phyloP scores from a whole-genome alignment of 345 rosid genomes.

The Salix suchowensis region DNA sequence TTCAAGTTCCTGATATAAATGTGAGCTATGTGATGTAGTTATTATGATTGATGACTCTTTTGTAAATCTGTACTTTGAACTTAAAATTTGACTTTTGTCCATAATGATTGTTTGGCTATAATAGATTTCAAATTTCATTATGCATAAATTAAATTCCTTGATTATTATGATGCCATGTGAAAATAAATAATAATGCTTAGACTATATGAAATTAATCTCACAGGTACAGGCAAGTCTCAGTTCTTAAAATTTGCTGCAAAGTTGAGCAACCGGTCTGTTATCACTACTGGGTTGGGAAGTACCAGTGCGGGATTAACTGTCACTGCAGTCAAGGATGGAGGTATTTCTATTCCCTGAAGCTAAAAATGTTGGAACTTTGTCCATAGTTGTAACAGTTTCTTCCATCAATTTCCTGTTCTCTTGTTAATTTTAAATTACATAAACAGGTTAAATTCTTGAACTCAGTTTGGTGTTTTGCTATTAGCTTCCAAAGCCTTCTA shows the following conservation, averaged over 20 bases:
- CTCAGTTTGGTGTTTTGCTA: not conserved
- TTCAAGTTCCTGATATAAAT: not conserved
- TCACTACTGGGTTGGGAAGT: constrained; percentile 94
- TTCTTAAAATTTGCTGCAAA: constrained; percentile 96
- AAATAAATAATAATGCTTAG: not conserved
- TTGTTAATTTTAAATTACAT: not conserved
- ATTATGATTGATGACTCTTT: not conserved
- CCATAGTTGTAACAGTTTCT: not conserved
- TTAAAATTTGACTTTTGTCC: not conserved
- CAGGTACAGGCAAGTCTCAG: constrained; percentile 97
- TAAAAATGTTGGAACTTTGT: constrained; percentile 1
- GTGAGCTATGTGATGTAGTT: not conserved
- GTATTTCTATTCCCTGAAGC: constrained; percentile 27
- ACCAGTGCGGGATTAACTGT: constrained; percentile 98
- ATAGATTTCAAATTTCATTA: not conserved
- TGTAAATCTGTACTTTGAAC: not conserved
- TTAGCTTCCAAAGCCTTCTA: not conserved
- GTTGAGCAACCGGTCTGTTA: constrained; percentile 83
- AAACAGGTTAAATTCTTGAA: not conserved
- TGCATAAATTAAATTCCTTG: not conserved
- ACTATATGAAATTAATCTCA: constrained; percentile 10
- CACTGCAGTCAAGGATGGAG: constrained; percentile 96
- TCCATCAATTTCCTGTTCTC: not conserved
- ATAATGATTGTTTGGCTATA: not conserved
- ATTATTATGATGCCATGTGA: not conserved